A percentile compares a stretch with the other conserved stretches of the same genome.
Conservation (phyloP, 371 early-diverging fungal genomes). For the Syncephalis fuscata region DNA sequence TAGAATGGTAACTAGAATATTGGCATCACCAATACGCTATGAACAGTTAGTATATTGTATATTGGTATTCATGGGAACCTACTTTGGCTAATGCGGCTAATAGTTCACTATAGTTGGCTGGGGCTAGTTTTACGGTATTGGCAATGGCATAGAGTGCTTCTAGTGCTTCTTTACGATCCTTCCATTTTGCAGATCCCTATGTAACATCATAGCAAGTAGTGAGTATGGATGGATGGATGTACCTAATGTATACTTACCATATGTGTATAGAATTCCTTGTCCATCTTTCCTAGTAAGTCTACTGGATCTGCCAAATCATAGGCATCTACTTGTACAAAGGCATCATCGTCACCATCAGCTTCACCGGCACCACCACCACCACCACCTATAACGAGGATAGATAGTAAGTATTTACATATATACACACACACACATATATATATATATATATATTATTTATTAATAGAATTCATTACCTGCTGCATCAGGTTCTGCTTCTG, state of each 20-base stretch:
- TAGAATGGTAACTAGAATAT: conserved; percentile 61
- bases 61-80: conserved; percentile 1
- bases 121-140: conserved; percentile 60
- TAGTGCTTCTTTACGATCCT: conserved; percentile 85
- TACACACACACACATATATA: conserved; percentile 12
- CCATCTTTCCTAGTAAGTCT: conserved; percentile 70
- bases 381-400: too few relatives aligned
- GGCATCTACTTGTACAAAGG: conserved; percentile 30
- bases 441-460: too few relatives aligned
- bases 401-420: conserved; percentile 10
- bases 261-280: conserved; percentile 54
- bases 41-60: conserved; percentile 10
- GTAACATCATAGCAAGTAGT: conserved; percentile 1
- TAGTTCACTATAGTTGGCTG: conserved; percentile 64
- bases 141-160: conserved; percentile 50
- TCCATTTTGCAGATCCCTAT: conserved; percentile 79
- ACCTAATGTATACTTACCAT: conserved; percentile 18
- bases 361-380: conserved; percentile 8
- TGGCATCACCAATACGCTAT: conserved; percentile 71
- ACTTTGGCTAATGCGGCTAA: conserved; percentile 70
- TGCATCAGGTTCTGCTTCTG: conserved; percentile 13
- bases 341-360: conserved; percentile 9
- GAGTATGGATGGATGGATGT: neutral
- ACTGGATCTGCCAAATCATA: conserved; percentile 82
- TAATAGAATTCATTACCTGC: too few relatives aligned